A percentile compares a stretch with the other conserved stretches of the same genome.
Evolutionary conservation across 1,139 yeast species (phyloP).

Genomic region (Blastobotrys indianensis): DNA sequence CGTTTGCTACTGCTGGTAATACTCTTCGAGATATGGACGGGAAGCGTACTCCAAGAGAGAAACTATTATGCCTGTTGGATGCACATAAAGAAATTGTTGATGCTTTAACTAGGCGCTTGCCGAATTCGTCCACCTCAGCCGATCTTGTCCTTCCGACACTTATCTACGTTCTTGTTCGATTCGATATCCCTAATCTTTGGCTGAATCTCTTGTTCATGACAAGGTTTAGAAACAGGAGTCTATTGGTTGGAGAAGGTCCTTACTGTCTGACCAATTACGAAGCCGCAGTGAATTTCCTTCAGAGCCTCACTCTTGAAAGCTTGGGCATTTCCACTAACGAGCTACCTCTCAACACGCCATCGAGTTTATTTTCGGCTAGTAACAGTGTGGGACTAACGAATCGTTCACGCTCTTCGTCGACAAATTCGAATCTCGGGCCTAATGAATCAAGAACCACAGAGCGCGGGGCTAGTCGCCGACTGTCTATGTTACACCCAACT

Average conservation of each 20-base stretch:
- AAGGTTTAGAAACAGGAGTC: conserved; percentile 47
- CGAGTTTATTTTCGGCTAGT: too few relatives aligned
- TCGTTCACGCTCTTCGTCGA: too few relatives aligned
- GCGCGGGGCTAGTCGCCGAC: conserved; percentile 1
- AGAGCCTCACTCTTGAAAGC: conserved; percentile 41
- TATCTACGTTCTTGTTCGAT: conserved; percentile 44
- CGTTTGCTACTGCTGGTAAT: conserved; percentile 23
- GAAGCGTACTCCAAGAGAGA: conserved; percentile 37
- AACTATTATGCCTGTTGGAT: conserved; percentile 36
- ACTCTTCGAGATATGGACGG: conserved; percentile 25
- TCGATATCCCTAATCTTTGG: conserved; percentile 41
- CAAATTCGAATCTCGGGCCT: too few relatives aligned
- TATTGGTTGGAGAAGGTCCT: conserved; percentile 45
- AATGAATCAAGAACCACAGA: too few relatives aligned
- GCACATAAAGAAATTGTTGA: conserved; percentile 39
- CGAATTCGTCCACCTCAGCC: conserved; percentile 30
- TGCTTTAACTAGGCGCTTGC: conserved; percentile 26
- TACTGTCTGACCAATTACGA: conserved; percentile 61
- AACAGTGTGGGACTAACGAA: too few relatives aligned
- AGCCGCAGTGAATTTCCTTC: conserved; percentile 54
- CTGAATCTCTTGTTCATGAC: conserved; percentile 49
- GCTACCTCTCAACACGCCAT: conserved; percentile 3
- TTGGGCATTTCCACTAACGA: conserved; percentile 26
- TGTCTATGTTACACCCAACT: conserved; percentile 4
- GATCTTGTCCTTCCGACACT: conserved; percentile 55